Evolutionary conservation across 2,329 filamentous ascomycete species (phyloP).

Genomic region (Akanthomyces lecanii): DNA sequence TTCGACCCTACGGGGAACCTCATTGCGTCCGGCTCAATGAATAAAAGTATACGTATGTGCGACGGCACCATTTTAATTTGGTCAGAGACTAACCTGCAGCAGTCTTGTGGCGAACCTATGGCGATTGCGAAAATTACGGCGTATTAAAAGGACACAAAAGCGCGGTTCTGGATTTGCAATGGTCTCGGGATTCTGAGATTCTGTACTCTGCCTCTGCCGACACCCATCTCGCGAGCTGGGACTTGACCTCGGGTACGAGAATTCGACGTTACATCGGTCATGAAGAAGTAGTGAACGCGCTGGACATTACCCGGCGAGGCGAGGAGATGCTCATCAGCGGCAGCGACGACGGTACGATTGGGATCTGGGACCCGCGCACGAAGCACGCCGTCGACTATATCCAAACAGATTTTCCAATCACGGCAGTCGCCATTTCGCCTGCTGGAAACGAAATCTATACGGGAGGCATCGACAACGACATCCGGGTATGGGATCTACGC

Average conservation of each 20-base stretch:
- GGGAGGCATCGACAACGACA: constrained; percentile 94
- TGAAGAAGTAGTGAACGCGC: constrained; percentile 89
- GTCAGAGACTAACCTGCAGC: constrained; percentile 18
- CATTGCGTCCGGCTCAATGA: constrained; percentile 94
- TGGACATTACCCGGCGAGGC: constrained; percentile 84
- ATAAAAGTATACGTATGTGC: constrained; percentile 75
- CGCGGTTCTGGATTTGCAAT: constrained; percentile 87
- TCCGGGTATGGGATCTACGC: constrained; percentile 93
- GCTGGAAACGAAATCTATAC: constrained; percentile 94
- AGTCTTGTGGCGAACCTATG: constrained; percentile 94
- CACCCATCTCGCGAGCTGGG: constrained; percentile 91
- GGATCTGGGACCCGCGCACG: constrained; percentile 90
- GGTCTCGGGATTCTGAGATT: constrained; percentile 90
- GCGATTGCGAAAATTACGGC: constrained; percentile 92
- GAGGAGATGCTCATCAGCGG: constrained; percentile 88
- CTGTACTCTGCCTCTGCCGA: constrained; percentile 92
- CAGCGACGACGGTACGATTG: constrained; percentile 89
- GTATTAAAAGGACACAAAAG: constrained; percentile 83
- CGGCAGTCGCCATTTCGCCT: constrained; percentile 84
- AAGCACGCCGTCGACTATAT: constrained; percentile 87
- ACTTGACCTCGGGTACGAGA: constrained; percentile 83
- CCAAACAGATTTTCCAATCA: constrained; percentile 87
- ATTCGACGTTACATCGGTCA: constrained; percentile 91
- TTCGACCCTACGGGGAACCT: constrained; percentile 86
- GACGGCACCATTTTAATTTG: not conserved